Evolutionary conservation across 495 filamentous ascomycete genomes (phyloP), one percentile per base, ranked within the genome.

Genomic region (Venustampulla echinocandica): DNA sequence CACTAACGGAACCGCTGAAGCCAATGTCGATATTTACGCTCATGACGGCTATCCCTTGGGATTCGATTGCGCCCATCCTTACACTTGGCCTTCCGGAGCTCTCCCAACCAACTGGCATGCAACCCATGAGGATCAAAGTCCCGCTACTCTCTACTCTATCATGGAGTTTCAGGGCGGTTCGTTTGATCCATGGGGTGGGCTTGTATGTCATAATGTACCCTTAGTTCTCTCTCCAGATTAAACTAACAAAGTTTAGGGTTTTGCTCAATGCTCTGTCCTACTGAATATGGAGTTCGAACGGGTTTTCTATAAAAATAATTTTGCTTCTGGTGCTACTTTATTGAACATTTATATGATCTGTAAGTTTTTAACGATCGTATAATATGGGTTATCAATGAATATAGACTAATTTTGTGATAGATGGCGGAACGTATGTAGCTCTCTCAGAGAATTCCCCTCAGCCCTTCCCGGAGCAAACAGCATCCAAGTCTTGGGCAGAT

Each of bases 291-390:
- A 88, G 52, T 86, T 86, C 50, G 80, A 85, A 50, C 64, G 85
- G 23, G 81, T 90, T 3, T 84, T 87, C 53, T 87, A 88, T 59
- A 90, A 89, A 72, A 87, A 90, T 53, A 71, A 80, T 57, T 79
- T 80, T 42, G 77, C 75, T 25, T 76, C 79, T 36, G 79, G 75
- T 23, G 69, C 74, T 24, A 69, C 69, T 1, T 71, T 84, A 22
- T 64, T 85, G 43, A 81, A 79, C 37, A 55, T 84, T 14, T 85
- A 87, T 58, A 88, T 87, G 83, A 78, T 77, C 56, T 44, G 64
- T 53, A 45, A 33, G 50, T 43, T 45, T 27, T 13, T 13, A 4
- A 6, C 10, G 24, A 18, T 13, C 6, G 34, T 17, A 37, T 17
- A 6, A 6, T 18, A 37, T 10, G 9, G 15, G 15, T 5, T 17